Conservation (phyloP, 2,329 filamentous ascomycete species). For the Talaromyces marneffei region DNA sequence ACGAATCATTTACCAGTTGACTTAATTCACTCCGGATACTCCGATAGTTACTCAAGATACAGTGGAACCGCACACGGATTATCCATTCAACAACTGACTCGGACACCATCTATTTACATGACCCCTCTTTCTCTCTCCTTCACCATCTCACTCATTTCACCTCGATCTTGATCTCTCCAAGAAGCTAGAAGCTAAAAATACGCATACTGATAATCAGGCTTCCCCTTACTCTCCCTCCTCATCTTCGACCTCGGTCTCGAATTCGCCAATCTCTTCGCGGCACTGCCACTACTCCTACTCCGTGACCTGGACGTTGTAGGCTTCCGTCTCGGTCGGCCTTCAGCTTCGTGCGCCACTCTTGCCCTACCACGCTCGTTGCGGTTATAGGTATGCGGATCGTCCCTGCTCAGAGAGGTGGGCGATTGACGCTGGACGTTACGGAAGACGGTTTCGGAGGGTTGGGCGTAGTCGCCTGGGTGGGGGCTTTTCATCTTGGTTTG, state of each 20-base stretch:
- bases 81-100: not conserved
- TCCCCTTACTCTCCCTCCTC: conserved; percentile 13
- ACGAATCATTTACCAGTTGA: not conserved
- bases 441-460: conserved; percentile 12
- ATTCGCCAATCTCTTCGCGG: conserved; percentile 7
- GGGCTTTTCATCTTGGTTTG: conserved; percentile 8
- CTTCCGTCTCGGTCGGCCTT: not conserved
- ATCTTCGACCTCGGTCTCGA: conserved; percentile 14
- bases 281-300: conserved; percentile 13
- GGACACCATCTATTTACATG: not conserved
- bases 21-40: too few species aligned
- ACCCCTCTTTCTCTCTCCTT: not conserved
- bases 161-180: not conserved
- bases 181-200: conserved; percentile 6
- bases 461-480: conserved; percentile 14
- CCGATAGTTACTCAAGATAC: too few species aligned
- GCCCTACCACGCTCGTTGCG: conserved; percentile 3
- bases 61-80: not conserved
- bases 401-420: not conserved
- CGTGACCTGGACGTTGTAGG: conserved; percentile 7
- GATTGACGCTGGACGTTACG: conserved; percentile 13
- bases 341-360: not conserved
- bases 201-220: conserved; percentile 14
- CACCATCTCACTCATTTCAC: too few species aligned
- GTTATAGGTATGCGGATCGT: conserved; percentile 12